Evolutionary conservation across 176 grass and related monocot species (phyloP), one percentile per base, ranked within the genome.

Genomic region (Hsuehochloa calcarea): DNA sequence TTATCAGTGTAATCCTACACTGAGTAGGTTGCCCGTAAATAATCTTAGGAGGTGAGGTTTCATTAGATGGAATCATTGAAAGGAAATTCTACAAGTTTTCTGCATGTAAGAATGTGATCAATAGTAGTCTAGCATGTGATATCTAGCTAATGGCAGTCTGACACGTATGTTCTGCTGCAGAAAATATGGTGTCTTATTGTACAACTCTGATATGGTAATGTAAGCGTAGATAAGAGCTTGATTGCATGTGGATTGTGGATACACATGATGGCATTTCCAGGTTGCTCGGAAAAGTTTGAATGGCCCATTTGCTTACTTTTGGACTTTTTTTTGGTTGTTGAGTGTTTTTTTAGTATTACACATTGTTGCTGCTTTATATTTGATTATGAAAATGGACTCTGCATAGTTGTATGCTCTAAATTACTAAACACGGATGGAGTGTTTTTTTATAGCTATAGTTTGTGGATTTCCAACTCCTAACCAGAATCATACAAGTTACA

Each of bases 321-420:
- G 66, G 51, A 59, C 51, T 49, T 70, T 70, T 27, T 17, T 31
- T 12, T 70, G 50, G 50, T 45, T 46, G 39, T 37, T 60, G 51
- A 35, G 51, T 11, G 60, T 10, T 29, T 49, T 38, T 60, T 22
- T 39, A 8, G 44, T 43, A 3, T 79, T 79, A 50, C 27, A 63
- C 75, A 72, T 65, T 49, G n/a, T 84, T 75, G 8, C 14, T 65
- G 44, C 70, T 84, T 49, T 74, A 65, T 31, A 47, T 64, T 79
- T 31, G 35, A 37, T 73, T 23, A 50, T 75, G 70, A 25, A 55
- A 75, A 75, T 38, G 50, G 51, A 37, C 23, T 34, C 27, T 26
- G 31, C 59, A 27, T 45, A 6, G 41, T 45, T 51, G 43, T 39
- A 27, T 40, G 60, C 54, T 74, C 59, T 62, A 25, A 20, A 84